Base-by-base conservation (phyloP, 768 basidiomycete genomes). In the Holtermannia corniformis region DNA sequence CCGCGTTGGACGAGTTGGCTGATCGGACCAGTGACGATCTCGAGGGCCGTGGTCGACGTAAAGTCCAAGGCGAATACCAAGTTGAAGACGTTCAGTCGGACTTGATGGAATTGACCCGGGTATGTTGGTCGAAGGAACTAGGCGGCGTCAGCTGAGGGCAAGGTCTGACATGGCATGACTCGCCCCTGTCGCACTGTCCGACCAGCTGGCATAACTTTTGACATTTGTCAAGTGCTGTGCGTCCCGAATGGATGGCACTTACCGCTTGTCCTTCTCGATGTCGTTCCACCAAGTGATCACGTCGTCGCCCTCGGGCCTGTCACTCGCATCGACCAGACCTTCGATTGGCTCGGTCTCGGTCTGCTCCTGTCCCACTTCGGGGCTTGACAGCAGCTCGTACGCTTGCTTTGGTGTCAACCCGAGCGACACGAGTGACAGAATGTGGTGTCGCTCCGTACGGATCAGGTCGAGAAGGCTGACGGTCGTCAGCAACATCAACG, bases 241-340 rank as follows among this genome's bases (percentile, higher is more conserved):
- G 21, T 4, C 32, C 3, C 5, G 10, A 14, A 46, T 10, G 3
- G 11, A 14, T 4, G 21, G 4, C 41, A 44, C 58, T 49, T 44
- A 68, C 55, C 82, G 76, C 40, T 73, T 76, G 71, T 97, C 95
- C 57, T 81, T 85, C 74, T 87, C 84, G 19, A 97, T 72, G 65
- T 99, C 83, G 70, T 97, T 99, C 84, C 85, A 86, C 81, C 87
- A 97, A 0, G 83, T 65, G 37, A 92, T 78, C 3, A 85, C 77
- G 28, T 74, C 77, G 0, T 84, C 88, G 1, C 80, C 87, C 67
- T 99, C 95, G 2, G 67, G 63, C 16, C 87, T 76, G 71, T 99
- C 93, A 53, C 86, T 89, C 1, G 90, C 85, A 71, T 97, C 95
- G 52, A 93, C 84, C n/a, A 95, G 59, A 0, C 84, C 87, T 50